Conservation (phyloP, 805 yeast genomes). For the Starmerella vitae region DNA sequence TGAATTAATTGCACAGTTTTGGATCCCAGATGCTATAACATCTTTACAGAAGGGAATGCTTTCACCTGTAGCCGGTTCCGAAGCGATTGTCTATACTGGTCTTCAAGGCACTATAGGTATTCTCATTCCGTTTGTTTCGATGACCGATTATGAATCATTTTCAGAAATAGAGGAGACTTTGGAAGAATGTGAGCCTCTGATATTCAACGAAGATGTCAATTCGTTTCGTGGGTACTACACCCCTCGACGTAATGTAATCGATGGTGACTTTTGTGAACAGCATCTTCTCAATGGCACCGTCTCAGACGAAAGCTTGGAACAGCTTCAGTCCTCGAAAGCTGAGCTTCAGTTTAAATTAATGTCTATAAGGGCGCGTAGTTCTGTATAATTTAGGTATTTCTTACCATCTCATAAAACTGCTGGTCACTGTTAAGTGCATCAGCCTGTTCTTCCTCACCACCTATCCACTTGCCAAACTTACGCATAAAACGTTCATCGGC, state of each 20-base stretch:
- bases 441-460: conserved; percentile 17
- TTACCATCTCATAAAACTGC: conserved; percentile 22
- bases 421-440: conserved; percentile 14
- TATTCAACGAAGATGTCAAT: conserved; percentile 9
- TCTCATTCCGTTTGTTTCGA: conserved; percentile 50
- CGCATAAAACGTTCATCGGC: conserved; percentile 22
- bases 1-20: conserved; percentile 42
- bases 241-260: conserved; percentile 65
- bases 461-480: conserved; percentile 24
- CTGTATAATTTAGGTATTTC: conserved; percentile 7
- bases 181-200: conserved; percentile 17
- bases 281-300: conserved; percentile 26
- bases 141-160: conserved; percentile 49
- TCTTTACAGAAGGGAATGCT: conserved; percentile 42
- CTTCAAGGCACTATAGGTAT: conserved; percentile 72
- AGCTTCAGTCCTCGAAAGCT: conserved; percentile 24
- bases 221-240: conserved; percentile 64
- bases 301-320: conserved; percentile 24
- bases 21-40: conserved; percentile 57
- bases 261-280: conserved; percentile 74
- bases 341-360: conserved; percentile 17
- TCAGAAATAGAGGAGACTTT: conserved; percentile 37
- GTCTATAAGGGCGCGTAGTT: conserved; percentile 2
- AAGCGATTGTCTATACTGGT: conserved; percentile 57
- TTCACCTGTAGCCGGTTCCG: conserved; percentile 45